Evolutionary conservation across 768 basidiomycete genomes (phyloP).

Genomic region (Lanmaoa rubissima): DNA sequence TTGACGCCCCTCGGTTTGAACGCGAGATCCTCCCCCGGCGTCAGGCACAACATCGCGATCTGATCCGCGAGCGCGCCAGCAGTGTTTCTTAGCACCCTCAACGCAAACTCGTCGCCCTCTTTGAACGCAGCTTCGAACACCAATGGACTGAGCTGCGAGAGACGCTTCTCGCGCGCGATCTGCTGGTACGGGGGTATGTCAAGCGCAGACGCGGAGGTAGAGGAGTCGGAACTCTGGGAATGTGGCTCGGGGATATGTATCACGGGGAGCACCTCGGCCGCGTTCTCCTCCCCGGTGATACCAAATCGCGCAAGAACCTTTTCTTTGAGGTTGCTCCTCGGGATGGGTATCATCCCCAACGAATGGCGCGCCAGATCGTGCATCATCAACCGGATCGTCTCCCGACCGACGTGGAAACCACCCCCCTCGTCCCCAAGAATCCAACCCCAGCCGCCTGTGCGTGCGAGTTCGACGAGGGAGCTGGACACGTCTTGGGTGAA

Average conservation of each 20-base stretch:
- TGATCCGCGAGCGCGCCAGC: constrained; percentile 57
- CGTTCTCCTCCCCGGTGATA: constrained; percentile 41
- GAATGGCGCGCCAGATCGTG: constrained; percentile 52
- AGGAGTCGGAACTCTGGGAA: constrained; percentile 23
- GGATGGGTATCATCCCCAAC: constrained; percentile 23
- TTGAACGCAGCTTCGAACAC: constrained; percentile 80
- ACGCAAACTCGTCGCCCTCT: constrained; percentile 62
- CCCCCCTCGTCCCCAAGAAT: constrained; percentile 83
- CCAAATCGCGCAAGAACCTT: constrained; percentile 56
- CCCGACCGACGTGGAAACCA: constrained; percentile 76
- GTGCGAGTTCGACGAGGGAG: constrained; percentile 58
- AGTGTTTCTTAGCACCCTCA: constrained; percentile 52
- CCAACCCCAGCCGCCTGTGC: constrained; percentile 83
- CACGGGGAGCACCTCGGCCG: constrained; percentile 60
- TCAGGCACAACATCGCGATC: constrained; percentile 45
- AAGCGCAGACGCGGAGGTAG: neutral
- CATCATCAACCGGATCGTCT: constrained; percentile 68
- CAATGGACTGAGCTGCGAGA: constrained; percentile 70
- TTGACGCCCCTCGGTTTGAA: constrained; percentile 40
- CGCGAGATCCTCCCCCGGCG: constrained; percentile 38
- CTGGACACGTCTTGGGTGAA: constrained; percentile 47
- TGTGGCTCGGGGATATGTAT: constrained; percentile 61
- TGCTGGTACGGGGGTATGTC: constrained; percentile 26
- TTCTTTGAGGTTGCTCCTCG: constrained; percentile 38
- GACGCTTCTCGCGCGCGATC: constrained; percentile 63